Percentiles rank a stretch among this genome's conserved stretches.
Evolutionary conservation across 495 filamentous ascomycete species (phyloP).

Genomic region (Aspergillus steynii): DNA sequence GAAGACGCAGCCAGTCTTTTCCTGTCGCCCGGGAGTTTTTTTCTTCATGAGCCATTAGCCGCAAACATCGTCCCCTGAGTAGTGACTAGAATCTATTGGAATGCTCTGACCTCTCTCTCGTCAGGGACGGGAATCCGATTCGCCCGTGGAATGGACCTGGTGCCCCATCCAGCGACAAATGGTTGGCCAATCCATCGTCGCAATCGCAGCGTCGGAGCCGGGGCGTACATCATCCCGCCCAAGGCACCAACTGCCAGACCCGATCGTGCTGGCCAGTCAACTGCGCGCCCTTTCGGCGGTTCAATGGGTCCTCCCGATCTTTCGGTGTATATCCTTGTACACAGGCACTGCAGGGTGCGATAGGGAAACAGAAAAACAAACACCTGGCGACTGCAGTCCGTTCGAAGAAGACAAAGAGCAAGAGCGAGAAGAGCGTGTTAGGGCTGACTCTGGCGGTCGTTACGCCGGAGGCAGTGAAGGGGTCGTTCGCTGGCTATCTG

Average conservation of each 20-base stretch:
- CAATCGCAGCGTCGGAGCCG: slow-evolving; percentile 18
- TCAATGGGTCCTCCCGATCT: slow-evolving; percentile 21
- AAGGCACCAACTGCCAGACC: slow-evolving; percentile 34
- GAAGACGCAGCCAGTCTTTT: not conserved
- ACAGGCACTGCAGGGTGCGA: not conserved
- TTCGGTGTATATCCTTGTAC: slow-evolving; percentile 21
- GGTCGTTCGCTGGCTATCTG: no score
- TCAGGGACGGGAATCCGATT: slow-evolving; percentile 21
- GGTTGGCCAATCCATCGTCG: slow-evolving; percentile 30
- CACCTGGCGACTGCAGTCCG: not conserved
- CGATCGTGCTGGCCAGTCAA: slow-evolving; percentile 26
- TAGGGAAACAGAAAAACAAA: not conserved
- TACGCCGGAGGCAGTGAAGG: no score
- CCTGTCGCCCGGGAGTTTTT: no score
- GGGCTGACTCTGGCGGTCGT: not conserved
- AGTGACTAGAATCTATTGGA: no score
- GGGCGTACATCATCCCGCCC: slow-evolving; percentile 35
- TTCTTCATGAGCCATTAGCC: no score
- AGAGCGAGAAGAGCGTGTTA: not conserved
- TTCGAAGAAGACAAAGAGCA: no score
- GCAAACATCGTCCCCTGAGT: no score
- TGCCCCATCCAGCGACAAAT: slow-evolving; percentile 13
- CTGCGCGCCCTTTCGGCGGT: slow-evolving; percentile 10
- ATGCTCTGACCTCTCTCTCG: slow-evolving; percentile 9
- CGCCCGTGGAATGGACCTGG: slow-evolving; percentile 10